Percentiles rank a stretch among this genome's conserved stretches.
Evolutionary conservation across 805 yeast species (phyloP).

Genomic region (Kuraishia piskuri): DNA sequence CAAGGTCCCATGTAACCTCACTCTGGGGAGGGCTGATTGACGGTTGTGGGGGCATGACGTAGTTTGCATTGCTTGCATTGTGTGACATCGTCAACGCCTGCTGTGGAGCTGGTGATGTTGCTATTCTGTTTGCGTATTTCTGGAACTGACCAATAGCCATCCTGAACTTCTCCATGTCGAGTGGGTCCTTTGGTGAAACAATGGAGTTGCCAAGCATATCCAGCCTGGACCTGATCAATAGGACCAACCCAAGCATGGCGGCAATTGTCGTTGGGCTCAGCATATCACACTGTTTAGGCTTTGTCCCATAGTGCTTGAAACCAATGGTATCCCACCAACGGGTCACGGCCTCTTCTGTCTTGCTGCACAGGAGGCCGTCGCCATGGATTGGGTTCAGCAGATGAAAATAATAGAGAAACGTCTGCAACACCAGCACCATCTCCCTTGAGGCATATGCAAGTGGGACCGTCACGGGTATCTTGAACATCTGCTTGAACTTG

Average conservation of each 20-base stretch:
- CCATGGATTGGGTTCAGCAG: slow-evolving; percentile 58
- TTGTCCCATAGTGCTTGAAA: slow-evolving; percentile 25
- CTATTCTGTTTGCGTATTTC: slow-evolving; percentile 22
- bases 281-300: slow-evolving; percentile 26
- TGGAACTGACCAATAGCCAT: slow-evolving; percentile 70
- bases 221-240: slow-evolving; percentile 58
- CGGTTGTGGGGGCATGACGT: background rate
- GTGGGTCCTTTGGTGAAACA: slow-evolving; percentile 76
- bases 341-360: slow-evolving; percentile 61
- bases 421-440: slow-evolving; percentile 66
- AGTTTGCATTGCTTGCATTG: background rate
- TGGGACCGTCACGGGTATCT: slow-evolving; percentile 45
- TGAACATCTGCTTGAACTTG: slow-evolving; percentile 71
- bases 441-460: slow-evolving; percentile 63
- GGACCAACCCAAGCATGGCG: slow-evolving; percentile 69
- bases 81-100: background rate
- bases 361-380: slow-evolving; percentile 79
- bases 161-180: slow-evolving; percentile 64
- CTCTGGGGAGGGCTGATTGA: background rate
- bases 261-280: slow-evolving; percentile 59
- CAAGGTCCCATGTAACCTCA: background rate
- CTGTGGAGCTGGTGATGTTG: background rate
- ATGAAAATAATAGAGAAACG: slow-evolving; percentile 69
- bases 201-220: slow-evolving; percentile 45
- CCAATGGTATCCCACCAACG: slow-evolving; percentile 85